Conservation (phyloP, 106 monocot species). For the Triglochin maritima region DNA sequence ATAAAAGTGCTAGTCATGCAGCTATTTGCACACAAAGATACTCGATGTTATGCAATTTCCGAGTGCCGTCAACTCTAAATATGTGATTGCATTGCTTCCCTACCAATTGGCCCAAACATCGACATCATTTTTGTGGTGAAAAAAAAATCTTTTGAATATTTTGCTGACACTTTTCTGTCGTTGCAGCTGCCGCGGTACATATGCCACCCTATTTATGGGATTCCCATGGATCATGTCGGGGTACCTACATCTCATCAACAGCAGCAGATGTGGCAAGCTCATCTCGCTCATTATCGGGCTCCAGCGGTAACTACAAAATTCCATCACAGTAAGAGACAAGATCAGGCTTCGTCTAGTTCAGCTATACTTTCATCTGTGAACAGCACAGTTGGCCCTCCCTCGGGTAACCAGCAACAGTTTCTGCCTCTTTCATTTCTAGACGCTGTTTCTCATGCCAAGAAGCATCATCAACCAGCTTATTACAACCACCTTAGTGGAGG, state of each 20-base stretch:
- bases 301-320: slow-evolving; percentile 1
- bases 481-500: no score
- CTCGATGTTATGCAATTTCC: no score
- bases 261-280: slow-evolving; percentile 22
- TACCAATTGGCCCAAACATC: no score
- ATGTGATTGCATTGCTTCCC: no score
- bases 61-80: no score
- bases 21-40: no score
- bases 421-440: no score
- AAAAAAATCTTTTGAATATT: no score
- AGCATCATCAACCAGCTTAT: no score
- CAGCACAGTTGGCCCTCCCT: neutral
- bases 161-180: neutral
- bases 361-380: neutral
- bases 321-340: slow-evolving; percentile 5
- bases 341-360: neutral
- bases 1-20: no score
- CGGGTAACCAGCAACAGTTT: neutral
- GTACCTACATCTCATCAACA: slow-evolving; percentile 9
- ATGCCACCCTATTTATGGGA: slow-evolving; percentile 15
- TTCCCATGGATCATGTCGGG: slow-evolving; percentile 8
- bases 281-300: slow-evolving; percentile 14
- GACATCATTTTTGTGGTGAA: no score
- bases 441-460: no score
- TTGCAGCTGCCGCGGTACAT: slow-evolving; percentile 19